Base-by-base conservation (phyloP, 371 early-diverging fungal genomes). In the Apophysomyces sp. region DNA sequence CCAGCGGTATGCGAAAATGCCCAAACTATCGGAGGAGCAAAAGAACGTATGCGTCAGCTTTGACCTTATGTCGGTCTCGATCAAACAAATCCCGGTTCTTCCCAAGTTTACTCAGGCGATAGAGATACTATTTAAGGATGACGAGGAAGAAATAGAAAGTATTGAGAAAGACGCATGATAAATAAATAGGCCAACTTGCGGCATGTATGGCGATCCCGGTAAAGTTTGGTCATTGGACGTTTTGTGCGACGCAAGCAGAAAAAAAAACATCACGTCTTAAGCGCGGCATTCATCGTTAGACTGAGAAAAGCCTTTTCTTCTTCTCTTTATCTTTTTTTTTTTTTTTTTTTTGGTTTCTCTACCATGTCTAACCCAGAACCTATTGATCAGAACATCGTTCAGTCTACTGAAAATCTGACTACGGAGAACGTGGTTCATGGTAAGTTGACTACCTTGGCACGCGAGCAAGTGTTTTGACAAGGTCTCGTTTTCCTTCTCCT, bases 1-100 rank as follows among this genome's bases (percentile, higher is more conserved):
- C 71, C 98, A 99, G 76, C 86, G 99, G 24, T 98, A 98, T 77
- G 91, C 92, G 12, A 91, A 92, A 72, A 67, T 93, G 18, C 93
- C 93, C 0, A 62, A 67, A 28, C 78, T 91, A 4, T 78, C 78
- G 9, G 63, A 74, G 63, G 76, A 76, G 16, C 74, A 76, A 16
- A 75, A 69, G 16, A 65, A 73, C 27, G 84, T 90, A 16, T 91
- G 92, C n/a, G 80, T 91, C 49, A 90, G 91, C 59, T 93, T 92
- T 81, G 94, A 94, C 71, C 64, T 91, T 73, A 93, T 94, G 94
- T 65, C 85, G 4, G 76, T 92, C 3, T 67, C 68, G 4, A 73
- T 91, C 53, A 74, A 73, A 12, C 82, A 90, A 41, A 81, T 92
- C 28, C 69, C 71, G n/a, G 67, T 80, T 57, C 66, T 92, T 55